Evolutionary conservation across 2,329 filamentous ascomycete species (phyloP).

Genomic region (Karstenula rhodostoma): DNA sequence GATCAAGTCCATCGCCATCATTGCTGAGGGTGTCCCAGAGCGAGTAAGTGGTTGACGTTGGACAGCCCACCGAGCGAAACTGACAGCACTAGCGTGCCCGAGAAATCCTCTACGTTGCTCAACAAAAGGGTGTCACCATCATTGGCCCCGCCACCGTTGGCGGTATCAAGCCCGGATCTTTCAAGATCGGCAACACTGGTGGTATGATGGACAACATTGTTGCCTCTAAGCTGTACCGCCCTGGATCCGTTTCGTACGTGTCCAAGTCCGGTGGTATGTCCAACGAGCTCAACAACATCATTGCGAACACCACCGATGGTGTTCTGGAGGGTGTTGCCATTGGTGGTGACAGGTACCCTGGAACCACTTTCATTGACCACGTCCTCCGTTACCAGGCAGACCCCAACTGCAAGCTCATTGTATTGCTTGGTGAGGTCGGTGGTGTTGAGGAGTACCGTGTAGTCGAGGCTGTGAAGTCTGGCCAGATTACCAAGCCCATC

Average conservation of each 20-base stretch:
- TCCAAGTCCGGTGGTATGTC: slow-evolving; percentile 99
- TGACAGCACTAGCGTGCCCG: slow-evolving; percentile 76
- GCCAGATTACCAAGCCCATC: slow-evolving; percentile 96
- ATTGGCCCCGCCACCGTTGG: slow-evolving; percentile 98
- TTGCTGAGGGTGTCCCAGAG: slow-evolving; percentile 98
- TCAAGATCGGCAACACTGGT: slow-evolving; percentile 99
- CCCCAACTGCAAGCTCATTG: slow-evolving; percentile 95
- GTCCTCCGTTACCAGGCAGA: slow-evolving; percentile 95
- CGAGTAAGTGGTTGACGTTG: slow-evolving; percentile 69
- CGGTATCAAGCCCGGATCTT: slow-evolving; percentile 98
- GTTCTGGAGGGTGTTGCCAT: slow-evolving; percentile 99
- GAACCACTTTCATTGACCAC: slow-evolving; percentile 99
- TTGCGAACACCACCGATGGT: slow-evolving; percentile 94
- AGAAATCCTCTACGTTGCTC: slow-evolving; percentile 94
- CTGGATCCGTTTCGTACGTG: slow-evolving; percentile 98
- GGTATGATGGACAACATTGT: slow-evolving; percentile 99
- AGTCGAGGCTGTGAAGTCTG: slow-evolving; percentile 95
- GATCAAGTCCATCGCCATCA: slow-evolving; percentile 98
- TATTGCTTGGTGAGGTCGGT: slow-evolving; percentile 97
- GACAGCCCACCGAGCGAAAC: slow-evolving; percentile 7
- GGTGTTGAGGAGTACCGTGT: slow-evolving; percentile 99
- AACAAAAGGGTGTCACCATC: slow-evolving; percentile 99
- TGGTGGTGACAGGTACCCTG: slow-evolving; percentile 97
- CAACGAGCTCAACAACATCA: slow-evolving; percentile 99
- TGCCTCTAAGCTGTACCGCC: slow-evolving; percentile 99